Evolutionary conservation across 2,329 filamentous ascomycete species (phyloP), one percentile per base, ranked within the genome.

Genomic region (Fusarium piperis): DNA sequence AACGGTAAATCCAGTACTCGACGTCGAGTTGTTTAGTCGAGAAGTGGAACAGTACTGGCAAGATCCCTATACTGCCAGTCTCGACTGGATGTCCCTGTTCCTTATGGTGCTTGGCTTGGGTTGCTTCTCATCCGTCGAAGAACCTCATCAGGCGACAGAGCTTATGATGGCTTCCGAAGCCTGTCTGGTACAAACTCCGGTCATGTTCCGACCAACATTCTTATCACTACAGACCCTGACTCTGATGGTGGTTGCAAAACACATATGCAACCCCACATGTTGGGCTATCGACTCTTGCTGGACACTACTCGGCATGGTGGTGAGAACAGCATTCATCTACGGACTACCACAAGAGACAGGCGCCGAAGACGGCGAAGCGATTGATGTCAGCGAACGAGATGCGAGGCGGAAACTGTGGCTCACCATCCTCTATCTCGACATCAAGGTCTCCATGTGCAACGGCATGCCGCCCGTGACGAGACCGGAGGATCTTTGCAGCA

Each of bases 161-260:
- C 73, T 81, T 30, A 80, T 81, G 78, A 78, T 81, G 75, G 80
- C 79, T 4, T 77, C 80, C 11, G 80, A 81, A 58, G 79, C 80
- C 0, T 82, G 80, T 35, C 73, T 82, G 6, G 79, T 80, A 76
- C 79, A 82, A 69, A 82, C 80, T 4, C 79, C 79, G 2, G 81
- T 81, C 64, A 81, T 81, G 76, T 81, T 81, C 53, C 79, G 80
- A 2, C 80, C 80, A 9, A 81, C 77, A 3, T 68, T 81, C 33
- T 67, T 78, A n/a, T 73, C 77, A 1, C 70, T 81, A 15, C 78
- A 79, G 59, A 73, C 76, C 1, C 62, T 81, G 12, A 74, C 75
- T 16, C 70, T 82, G 18, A 80, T 81, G 76, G 76, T 79, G 23
- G 76, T 81, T 35, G 80, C 80, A 28, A 81, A 81, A 68, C 78